Evolutionary conservation across 1,139 yeast genomes (phyloP), one percentile per base, ranked within the genome.

Genomic region (Sugiyamaella novakii): DNA sequence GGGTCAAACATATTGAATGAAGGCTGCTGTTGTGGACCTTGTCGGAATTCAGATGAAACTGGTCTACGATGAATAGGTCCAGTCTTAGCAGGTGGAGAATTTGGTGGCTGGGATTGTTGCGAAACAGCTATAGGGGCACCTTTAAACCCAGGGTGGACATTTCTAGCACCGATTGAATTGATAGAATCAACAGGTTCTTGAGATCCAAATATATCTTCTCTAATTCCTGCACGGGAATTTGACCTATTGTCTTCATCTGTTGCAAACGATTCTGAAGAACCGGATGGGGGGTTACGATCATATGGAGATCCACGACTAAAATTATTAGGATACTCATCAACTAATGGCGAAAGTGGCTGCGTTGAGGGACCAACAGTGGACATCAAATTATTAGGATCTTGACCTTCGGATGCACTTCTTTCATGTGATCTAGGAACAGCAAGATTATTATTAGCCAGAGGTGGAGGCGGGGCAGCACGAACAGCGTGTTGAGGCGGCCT

Each of bases 371-470:
- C 56, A 18, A 62, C 63, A 6, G 54, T 54, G 6, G 60, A 54
- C 46, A 63, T 56, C 43, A 63, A 50, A 49, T 63, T 62, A 48
- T 63, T 63, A 40, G 66, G 65, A 47, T 55, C 59, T 19, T 57
- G 55, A 17, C 70, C 70, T 33, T 62, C 65, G 5, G 68, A 63
- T 6, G 65, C 65, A 18, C 61, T 55, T 41, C 69, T 59, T 44
- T 62, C 63, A 41, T 65, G 67, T 11, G 18, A 28, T 24, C 30
- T 25, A 5, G 31, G 46, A 3, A 39, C 47, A 19, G 29, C 42
- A 15, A 39, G 46, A 29, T 7, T 34, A 18, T 40, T 24, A 12
- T 28, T 21, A 3, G 27, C 29, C 6, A 10, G 8, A 12, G 47
- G 47, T 21, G 44, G 47, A 6, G 51, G 51, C 10, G 48, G 46